Evolutionary conservation across 805 yeast genomes (phyloP).

Genomic region (Lipomyces chichibuensis): DNA sequence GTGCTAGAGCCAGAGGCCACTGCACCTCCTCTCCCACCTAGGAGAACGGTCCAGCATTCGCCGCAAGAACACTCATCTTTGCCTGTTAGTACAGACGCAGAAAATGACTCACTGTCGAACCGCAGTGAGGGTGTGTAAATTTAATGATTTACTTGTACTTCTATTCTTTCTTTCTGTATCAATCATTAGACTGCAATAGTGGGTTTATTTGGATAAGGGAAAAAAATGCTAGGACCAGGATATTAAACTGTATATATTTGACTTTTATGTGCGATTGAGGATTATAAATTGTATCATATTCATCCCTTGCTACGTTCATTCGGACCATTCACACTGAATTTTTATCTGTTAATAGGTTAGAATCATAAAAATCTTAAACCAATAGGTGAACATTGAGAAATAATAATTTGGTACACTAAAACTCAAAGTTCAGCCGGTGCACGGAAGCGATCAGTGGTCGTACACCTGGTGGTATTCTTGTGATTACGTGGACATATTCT

Average conservation of each 20-base stretch:
- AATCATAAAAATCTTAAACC: neutral
- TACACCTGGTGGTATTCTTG: no score
- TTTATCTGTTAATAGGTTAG: neutral
- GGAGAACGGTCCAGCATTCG: neutral
- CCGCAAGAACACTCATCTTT: neutral
- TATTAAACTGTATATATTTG: neutral
- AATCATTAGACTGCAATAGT: neutral
- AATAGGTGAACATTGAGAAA: no score
- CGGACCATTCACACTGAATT: neutral
- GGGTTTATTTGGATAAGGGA: neutral
- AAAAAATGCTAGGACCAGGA: neutral
- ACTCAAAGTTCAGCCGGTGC: no score
- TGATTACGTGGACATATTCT: no score
- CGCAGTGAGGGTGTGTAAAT: neutral
- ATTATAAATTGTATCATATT: neutral
- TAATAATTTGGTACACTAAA: no score
- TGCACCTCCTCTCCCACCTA: neutral
- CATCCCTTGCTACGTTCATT: neutral
- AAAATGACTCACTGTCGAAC: neutral
- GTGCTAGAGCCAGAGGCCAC: constrained; percentile 12
- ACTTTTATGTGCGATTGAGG: neutral
- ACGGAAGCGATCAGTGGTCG: no score
- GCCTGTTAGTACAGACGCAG: neutral
- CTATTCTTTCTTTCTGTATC: neutral
- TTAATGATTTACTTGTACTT: neutral